Base-by-base conservation (phyloP, 1,284 basidiomycete species). In the Vanrija humicola region DNA sequence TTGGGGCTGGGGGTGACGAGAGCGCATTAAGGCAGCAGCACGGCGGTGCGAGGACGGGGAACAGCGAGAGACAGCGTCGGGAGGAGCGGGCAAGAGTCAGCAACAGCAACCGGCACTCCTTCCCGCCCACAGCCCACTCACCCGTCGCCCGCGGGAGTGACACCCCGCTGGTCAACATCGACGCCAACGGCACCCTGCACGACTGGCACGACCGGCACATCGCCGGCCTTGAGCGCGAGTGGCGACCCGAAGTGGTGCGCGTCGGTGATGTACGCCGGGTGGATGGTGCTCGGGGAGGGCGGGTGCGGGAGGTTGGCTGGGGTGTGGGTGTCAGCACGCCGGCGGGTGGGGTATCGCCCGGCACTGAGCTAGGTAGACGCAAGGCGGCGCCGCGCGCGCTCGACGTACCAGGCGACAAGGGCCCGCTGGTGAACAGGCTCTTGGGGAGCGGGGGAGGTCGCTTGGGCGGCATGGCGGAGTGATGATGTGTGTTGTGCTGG, bases 241-340 rank as follows among this genome's bases (percentile, higher is more conserved):
- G 28, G 38, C 10, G 19, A 4, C 19, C 48, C 55, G 52, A 65
- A 64, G 10, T 61, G 61, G 48, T 75, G 73, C 1, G 68, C 68
- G 52, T 75, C 73, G 46, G 68, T 64, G 50, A 75, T 58, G 58
- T 48, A 68, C 18, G 48, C 51, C 14, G 73, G 73, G 56, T 75
- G 73, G 18, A 74, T 58, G 10, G 60, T 62, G 2, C 56, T 54
- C 5, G 73, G 69, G 1, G 67, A 66, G 10, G 73, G 73, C 14
- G 69, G 65, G 6, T 62, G 62, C 4, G 66, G 60, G 9, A 65
- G 64, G 14, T 64, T 66, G 26, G 64, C 69, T 69, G 48, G 9
- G 25, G 8, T 23, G 43, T 54, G 46, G 46, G 40, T 29, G 28
- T 28, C 23, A 21, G 43, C 29, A 23, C 21, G 21, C 21, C 21